Percentiles rank a stretch among this genome's conserved stretches.
These are phyloP conservation scores for Lactifluus rugatus DNA, from an alignment of 768 basidiomycete species.

Conservation along the genomic window DNA sequence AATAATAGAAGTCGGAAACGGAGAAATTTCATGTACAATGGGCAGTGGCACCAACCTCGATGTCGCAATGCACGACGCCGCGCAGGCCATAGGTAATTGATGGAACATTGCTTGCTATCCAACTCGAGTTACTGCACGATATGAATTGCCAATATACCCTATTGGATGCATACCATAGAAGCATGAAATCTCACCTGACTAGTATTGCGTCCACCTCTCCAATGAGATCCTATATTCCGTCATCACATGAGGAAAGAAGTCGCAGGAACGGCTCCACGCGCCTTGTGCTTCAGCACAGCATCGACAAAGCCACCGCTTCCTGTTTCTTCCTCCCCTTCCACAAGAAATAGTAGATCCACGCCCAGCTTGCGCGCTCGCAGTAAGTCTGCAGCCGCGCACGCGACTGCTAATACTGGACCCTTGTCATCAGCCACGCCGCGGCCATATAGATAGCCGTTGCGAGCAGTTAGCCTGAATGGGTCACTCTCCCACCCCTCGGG, in stretches of 20 bases:
- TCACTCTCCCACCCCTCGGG: conserved; percentile 68
- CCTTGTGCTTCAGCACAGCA: conserved; percentile 70
- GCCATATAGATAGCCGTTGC: conserved; percentile 86
- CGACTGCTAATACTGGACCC: conserved; percentile 86
- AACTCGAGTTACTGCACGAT: conserved; percentile 74
- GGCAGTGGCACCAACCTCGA: conserved; percentile 43
- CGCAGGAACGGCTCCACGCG: conserved; percentile 22
- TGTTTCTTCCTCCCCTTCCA: conserved; percentile 97
- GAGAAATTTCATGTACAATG: not conserved
- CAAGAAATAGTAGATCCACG: conserved; percentile 79
- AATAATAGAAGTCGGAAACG: not conserved
- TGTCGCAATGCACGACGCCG: conserved; percentile 82
- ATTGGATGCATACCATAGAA: not conserved
- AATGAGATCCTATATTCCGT: conserved; percentile 54
- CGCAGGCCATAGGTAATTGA: conserved; percentile 93
- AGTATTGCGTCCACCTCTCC: conserved; percentile 85
- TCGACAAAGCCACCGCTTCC: conserved; percentile 81
- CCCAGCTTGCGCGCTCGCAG: conserved; percentile 63
- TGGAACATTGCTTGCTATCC: conserved; percentile 87
- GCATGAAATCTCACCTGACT: conserved; percentile 46
- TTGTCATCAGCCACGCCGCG: conserved; percentile 93
- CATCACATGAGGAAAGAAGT: not conserved
- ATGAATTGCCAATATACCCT: not conserved
- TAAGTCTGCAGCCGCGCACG: conserved; percentile 80
- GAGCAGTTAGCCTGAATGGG: conserved; percentile 73